A percentile compares a stretch with the other conserved stretches of the same genome.
Conservation (phyloP, 257 asterid species). For the Solanum rostratum region DNA sequence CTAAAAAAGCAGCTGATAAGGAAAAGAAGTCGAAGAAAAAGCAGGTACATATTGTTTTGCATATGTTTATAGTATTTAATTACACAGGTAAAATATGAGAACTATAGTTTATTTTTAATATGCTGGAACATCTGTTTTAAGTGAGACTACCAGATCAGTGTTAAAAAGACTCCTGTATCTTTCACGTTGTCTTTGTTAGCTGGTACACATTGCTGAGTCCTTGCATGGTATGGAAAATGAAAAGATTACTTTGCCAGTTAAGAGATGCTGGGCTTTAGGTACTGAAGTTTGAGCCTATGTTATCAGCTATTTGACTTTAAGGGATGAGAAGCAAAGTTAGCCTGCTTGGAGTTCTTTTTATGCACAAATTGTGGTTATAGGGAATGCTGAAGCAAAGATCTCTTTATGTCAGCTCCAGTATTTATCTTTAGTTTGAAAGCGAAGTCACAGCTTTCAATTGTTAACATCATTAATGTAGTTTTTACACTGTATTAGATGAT, state of each 20-base stretch:
- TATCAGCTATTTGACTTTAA: background rate
- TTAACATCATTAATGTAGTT: background rate
- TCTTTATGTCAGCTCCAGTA: background rate
- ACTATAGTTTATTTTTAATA: background rate
- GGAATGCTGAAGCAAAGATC: background rate
- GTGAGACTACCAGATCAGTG: background rate
- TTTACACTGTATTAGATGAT: background rate
- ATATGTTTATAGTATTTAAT: background rate
- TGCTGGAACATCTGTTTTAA: background rate
- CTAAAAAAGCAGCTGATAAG: conserved; percentile 52
- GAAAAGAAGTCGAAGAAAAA: conserved; percentile 59
- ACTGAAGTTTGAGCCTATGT: background rate
- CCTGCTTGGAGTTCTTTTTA: background rate
- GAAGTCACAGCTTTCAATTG: background rate
- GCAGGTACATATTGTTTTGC: conserved; percentile 29
- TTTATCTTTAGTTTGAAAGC: background rate
- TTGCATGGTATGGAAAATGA: background rate
- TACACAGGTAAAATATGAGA: background rate
- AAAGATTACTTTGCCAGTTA: background rate
- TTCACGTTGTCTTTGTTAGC: background rate
- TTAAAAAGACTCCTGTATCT: background rate
- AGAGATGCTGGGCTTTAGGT: background rate
- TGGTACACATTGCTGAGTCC: background rate
- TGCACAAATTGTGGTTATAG: background rate
- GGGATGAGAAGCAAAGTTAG: background rate